Conservation (phyloP, 345 rosid genomes). For the Lepidium didymum region DNA sequence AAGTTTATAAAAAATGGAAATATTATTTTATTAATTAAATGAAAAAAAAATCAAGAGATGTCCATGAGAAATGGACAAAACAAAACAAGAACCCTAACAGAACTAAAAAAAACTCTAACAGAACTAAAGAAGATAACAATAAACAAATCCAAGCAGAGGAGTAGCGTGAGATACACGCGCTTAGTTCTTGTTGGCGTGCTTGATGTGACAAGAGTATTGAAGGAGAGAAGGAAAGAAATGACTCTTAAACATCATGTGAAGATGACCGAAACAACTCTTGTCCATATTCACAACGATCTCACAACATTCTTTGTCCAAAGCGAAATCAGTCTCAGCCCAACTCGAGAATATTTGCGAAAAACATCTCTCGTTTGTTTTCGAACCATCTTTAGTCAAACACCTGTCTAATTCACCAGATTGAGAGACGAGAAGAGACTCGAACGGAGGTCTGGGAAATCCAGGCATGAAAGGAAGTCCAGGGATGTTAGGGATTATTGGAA, state of each 20-base stretch:
- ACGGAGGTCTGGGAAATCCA: not conserved
- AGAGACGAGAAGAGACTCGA: slow-evolving; percentile 12
- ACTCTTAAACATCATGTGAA: slow-evolving; percentile 27
- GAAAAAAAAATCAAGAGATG: not conserved
- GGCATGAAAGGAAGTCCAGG: not conserved
- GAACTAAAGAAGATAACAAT: no score
- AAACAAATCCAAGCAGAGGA: not conserved
- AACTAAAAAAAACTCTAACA: not conserved
- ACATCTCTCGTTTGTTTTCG: slow-evolving; percentile 12
- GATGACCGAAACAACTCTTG: slow-evolving; percentile 7
- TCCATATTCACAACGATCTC: slow-evolving; percentile 23
- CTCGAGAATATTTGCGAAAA: slow-evolving; percentile 27
- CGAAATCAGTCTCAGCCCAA: slow-evolving; percentile 24
- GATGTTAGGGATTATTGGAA: not conserved
- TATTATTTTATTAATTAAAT: slow-evolving; percentile 2
- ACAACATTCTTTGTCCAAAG: slow-evolving; percentile 27
- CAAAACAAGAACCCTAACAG: slow-evolving; percentile 10
- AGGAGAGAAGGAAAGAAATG: slow-evolving; percentile 30
- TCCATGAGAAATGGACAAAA: slow-evolving; percentile 6
- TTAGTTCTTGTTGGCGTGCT: slow-evolving; percentile 17
- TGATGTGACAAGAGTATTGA: slow-evolving; percentile 30
- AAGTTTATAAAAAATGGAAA: not conserved
- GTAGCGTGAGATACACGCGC: not conserved
- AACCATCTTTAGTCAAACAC: slow-evolving; percentile 14
- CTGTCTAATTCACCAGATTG: slow-evolving; percentile 18